These are phyloP conservation scores for Salvia rosmarinus DNA, from an alignment of 257 asterid species.

Conservation along the genomic window DNA sequence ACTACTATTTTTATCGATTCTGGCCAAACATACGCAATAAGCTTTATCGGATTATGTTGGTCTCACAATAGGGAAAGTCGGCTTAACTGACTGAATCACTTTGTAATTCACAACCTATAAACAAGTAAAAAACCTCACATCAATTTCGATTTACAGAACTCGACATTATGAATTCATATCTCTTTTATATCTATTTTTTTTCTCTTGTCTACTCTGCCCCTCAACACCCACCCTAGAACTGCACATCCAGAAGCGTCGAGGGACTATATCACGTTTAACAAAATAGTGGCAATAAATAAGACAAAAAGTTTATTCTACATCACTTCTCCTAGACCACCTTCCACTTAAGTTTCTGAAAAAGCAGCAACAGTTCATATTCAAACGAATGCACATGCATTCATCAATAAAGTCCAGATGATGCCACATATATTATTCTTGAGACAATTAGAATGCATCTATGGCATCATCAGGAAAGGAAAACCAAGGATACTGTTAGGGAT, in stretches of 20 bases:
- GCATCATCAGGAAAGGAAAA: not conserved
- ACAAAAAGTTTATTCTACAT: not conserved
- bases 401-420: slow-evolving; percentile 11
- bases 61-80: not conserved
- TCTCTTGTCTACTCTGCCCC: not conserved
- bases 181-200: not conserved
- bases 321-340: not conserved
- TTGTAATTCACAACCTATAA: not conserved
- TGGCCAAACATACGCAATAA: not conserved
- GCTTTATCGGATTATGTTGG: not conserved
- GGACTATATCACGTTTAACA: not conserved
- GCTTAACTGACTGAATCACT: slow-evolving; percentile 2
- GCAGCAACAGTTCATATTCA: not conserved
- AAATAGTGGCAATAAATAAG: not conserved
- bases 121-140: not conserved
- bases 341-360: not conserved
- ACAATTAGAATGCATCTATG: not conserved
- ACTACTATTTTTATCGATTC: not conserved
- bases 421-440: not conserved
- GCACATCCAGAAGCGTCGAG: not conserved
- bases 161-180: not conserved
- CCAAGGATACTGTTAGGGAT: too few relatives aligned
- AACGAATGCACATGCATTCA: not conserved
- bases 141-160: not conserved
- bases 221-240: not conserved